Conservation (phyloP, 441 rosid species). For the Capsella rubella region DNA sequence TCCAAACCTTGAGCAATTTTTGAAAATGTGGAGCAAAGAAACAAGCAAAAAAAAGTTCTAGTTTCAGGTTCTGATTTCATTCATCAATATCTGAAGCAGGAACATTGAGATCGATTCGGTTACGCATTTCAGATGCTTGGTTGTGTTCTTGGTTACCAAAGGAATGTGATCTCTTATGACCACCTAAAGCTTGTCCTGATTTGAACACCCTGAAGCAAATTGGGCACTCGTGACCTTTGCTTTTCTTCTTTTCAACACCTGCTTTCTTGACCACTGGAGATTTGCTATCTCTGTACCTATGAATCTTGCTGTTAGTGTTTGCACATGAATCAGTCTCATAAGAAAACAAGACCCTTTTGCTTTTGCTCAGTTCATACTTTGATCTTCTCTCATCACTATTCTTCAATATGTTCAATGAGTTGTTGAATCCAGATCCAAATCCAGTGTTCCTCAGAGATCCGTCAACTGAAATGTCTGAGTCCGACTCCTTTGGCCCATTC, state of each 20-base stretch:
- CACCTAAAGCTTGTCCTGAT: constrained; percentile 94
- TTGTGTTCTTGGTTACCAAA: constrained; percentile 46
- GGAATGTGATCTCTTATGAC: constrained; percentile 94
- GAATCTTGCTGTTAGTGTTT: constrained; percentile 34
- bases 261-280: constrained; percentile 43
- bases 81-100: constrained; percentile 66
- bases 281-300: constrained; percentile 44
- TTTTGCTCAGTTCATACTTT: constrained; percentile 51
- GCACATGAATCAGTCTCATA: constrained; percentile 50
- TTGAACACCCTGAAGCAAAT: constrained; percentile 79
- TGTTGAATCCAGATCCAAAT: constrained; percentile 47
- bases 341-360: constrained; percentile 42
- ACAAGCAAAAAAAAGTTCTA: constrained; percentile 7
- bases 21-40: constrained; percentile 1
- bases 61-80: constrained; percentile 31
- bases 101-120: constrained; percentile 68
- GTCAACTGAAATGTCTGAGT: constrained; percentile 57
- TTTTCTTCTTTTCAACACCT: constrained; percentile 55
- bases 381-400: constrained; percentile 44
- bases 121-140: constrained; percentile 46
- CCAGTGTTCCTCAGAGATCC: constrained; percentile 49
- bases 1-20: background rate
- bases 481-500: constrained; percentile 61
- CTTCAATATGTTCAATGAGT: constrained; percentile 4
- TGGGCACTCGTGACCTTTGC: constrained; percentile 76